These are phyloP conservation scores for Ascoidea asiatica DNA, from an alignment of 805 yeast genomes.

Conservation along the genomic window DNA sequence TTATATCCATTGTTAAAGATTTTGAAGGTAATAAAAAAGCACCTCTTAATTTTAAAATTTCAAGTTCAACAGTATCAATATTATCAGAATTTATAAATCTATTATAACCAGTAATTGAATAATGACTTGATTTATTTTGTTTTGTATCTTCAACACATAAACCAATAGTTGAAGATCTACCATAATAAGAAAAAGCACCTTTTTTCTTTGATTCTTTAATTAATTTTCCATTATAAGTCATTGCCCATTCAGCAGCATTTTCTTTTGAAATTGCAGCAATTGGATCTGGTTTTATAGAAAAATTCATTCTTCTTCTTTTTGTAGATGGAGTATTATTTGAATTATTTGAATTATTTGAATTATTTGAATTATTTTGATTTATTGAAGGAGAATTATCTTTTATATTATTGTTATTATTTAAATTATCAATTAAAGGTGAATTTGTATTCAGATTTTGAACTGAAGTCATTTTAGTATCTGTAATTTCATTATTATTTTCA, in stretches of 20 bases:
- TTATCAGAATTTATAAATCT: neutral
- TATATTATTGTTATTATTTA: neutral
- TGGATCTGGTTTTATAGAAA: conserved; percentile 22
- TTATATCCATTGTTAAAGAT: conserved; percentile 43
- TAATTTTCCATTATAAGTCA: conserved; percentile 15
- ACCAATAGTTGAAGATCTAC: conserved; percentile 35
- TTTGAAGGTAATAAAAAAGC: conserved; percentile 57
- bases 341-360: neutral
- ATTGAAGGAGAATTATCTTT: neutral
- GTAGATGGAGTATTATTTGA: conserved; percentile 3
- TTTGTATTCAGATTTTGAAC: no score
- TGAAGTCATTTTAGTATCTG: neutral
- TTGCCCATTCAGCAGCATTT: conserved; percentile 11
- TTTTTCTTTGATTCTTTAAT: conserved; percentile 7
- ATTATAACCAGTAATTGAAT: conserved; percentile 15
- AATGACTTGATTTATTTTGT: conserved; percentile 22
- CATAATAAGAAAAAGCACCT: conserved; percentile 30
- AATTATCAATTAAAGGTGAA: neutral
- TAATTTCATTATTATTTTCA: neutral
- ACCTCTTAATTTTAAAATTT: conserved; percentile 48
- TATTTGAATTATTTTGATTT: neutral
- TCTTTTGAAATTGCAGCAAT: conserved; percentile 20
- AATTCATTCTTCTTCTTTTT: no score
- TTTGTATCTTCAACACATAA: conserved; percentile 33
- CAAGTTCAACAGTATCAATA: conserved; percentile 46